Percentiles rank a stretch among this genome's conserved stretches.
These are phyloP conservation scores for Lecanoromycetidae sp. DNA, from an alignment of 2,329 filamentous ascomycete genomes.

Conservation along the genomic window DNA sequence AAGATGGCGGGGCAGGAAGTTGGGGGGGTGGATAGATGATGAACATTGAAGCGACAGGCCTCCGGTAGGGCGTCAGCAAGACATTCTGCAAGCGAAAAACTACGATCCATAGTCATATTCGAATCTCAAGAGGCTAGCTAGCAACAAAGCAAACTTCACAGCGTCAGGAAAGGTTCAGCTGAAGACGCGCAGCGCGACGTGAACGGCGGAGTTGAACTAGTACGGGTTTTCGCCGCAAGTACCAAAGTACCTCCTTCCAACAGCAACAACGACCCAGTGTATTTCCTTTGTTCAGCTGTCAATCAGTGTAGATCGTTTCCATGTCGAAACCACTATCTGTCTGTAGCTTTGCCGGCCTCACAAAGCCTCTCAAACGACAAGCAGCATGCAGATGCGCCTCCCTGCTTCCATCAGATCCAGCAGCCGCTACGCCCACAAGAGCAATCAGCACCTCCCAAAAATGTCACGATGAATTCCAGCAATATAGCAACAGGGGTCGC, in stretches of 20 bases:
- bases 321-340: not conserved
- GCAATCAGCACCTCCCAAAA: not conserved
- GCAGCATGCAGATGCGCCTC: constrained; percentile 6
- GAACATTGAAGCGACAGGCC: constrained; percentile 52
- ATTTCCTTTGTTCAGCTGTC: too few species aligned
- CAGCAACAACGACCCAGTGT: not conserved
- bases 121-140: too few species aligned
- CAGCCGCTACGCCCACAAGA: not conserved
- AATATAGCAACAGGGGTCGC: constrained; percentile 9
- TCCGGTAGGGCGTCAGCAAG: constrained; percentile 43
- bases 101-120: not conserved
- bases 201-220: too few species aligned
- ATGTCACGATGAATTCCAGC: not conserved
- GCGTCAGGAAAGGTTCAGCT: not conserved
- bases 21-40: constrained; percentile 81
- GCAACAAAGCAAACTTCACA: not conserved
- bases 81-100: not conserved
- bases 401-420: not conserved
- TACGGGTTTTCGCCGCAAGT: too few species aligned
- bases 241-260: not conserved
- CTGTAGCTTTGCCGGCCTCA: not conserved
- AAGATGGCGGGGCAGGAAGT: constrained; percentile 64
- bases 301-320: not conserved
- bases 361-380: not conserved
- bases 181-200: not conserved